Base-by-base conservation (phyloP, 768 basidiomycete species). In the Serpula lacrymans region DNA sequence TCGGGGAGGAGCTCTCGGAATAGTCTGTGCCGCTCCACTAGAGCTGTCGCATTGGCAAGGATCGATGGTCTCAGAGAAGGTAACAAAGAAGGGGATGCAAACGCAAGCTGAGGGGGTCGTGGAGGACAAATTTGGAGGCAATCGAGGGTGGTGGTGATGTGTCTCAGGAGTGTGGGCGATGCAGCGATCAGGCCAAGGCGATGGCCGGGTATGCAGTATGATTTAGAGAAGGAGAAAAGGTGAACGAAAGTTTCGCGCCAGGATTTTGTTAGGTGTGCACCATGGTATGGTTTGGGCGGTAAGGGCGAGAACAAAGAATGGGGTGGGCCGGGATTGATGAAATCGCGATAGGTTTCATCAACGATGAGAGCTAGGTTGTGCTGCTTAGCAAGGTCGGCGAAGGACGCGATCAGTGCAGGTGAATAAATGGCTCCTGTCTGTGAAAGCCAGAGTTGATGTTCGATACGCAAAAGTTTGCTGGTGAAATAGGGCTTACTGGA, bases 311-410 rank as follows among this genome's bases (percentile, higher is more conserved):
- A 86, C 14, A 85, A 65, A 24, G 49, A 45, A 52, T 87, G 84
- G 0, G 84, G 79, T n/a, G 66, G 60, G 14, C 50, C 50, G n/a
- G 64, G 46, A n/a, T 74, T 58, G 30, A 82, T 64, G 52, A 92
- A 90, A 56, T 92, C 88, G 10, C 88, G 75, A 60, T 94, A 94
- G 1, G 90, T 92, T 62, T 91, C 88, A 60, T 94, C 90, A n/a
- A 94, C 35, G 26, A 92, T 70, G 17, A 92, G 71, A 0, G 87
- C 82, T 13, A 90, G 51, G 1, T 70, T 65, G 20, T 69, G 58
- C 37, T 71, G 63, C 16, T 53, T 62, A 0, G 88, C 84, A 3
- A 92, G 72, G 0, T 64, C 48, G 2, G 75, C 73, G 48, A 90
- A 92, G 4, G 74, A 62, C 0, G 66, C 57, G 18, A 92, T 59